A percentile compares a stretch with the other conserved stretches of the same genome.
These are phyloP conservation scores for Mycena haematopus DNA, from an alignment of 768 basidiomycete species.

Conservation along the genomic window DNA sequence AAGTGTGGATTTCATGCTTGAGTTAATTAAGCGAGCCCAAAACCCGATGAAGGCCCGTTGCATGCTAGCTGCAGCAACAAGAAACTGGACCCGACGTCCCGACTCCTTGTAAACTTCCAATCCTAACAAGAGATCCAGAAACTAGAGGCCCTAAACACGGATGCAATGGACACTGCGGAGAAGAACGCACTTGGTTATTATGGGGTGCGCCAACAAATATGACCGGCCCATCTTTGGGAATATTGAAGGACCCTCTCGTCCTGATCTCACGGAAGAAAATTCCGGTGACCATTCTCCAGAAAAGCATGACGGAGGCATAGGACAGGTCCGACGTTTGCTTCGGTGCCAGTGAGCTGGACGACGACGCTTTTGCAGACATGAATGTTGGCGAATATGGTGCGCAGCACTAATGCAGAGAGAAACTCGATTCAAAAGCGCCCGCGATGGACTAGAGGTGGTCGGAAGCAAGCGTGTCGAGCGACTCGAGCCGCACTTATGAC, in stretches of 20 bases:
- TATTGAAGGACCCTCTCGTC: constrained; percentile 92
- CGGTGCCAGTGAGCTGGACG: constrained; percentile 3
- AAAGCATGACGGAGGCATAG: constrained; percentile 81
- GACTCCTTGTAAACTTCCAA: constrained; percentile 89
- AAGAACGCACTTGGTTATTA: constrained; percentile 74
- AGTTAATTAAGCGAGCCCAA: constrained; percentile 83
- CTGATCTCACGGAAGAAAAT: constrained; percentile 97
- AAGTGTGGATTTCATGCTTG: constrained; percentile 45
- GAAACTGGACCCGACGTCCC: constrained; percentile 79
- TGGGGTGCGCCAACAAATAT: constrained; percentile 95
- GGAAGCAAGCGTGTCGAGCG: neutral
- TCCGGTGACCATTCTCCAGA: constrained; percentile 87
- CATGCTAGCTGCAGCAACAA: constrained; percentile 92
- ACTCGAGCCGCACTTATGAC: no score
- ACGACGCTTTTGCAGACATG: constrained; percentile 7
- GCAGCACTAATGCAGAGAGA: neutral
- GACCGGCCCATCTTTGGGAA: constrained; percentile 87
- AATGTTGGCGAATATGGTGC: neutral
- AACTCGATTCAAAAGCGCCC: neutral
- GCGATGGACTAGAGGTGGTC: neutral
- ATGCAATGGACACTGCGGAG: constrained; percentile 9
- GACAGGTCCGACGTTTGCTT: constrained; percentile 23
- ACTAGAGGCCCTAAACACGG: constrained; percentile 54
- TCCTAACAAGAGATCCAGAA: constrained; percentile 86
- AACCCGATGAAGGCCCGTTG: constrained; percentile 78